Conservation (phyloP, 495 filamentous ascomycete species). For the Xylaria palmicola region DNA sequence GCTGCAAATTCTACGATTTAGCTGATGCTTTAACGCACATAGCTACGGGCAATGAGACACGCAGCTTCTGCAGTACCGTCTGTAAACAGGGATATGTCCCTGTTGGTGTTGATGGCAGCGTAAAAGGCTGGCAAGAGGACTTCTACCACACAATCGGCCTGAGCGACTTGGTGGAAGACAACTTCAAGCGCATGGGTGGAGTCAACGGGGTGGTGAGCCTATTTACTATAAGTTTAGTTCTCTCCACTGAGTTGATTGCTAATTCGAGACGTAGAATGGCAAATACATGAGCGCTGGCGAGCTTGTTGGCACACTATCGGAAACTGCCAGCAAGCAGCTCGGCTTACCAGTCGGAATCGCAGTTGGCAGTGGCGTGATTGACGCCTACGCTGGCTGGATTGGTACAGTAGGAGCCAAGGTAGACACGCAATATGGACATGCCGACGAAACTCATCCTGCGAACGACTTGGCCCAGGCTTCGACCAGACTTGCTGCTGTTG, state of each 20-base stretch:
- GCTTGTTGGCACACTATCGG: slow-evolving; percentile 77
- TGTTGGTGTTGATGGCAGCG: slow-evolving; percentile 92
- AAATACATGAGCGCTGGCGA: slow-evolving; percentile 88
- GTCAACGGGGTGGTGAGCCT: slow-evolving; percentile 87
- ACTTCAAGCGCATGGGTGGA: slow-evolving; percentile 89
- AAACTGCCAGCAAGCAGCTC: slow-evolving; percentile 77
- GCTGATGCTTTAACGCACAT: slow-evolving; percentile 92
- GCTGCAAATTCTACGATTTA: slow-evolving; percentile 95
- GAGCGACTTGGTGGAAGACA: slow-evolving; percentile 73
- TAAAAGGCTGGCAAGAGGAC: slow-evolving; percentile 97
- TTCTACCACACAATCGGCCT: slow-evolving; percentile 84
- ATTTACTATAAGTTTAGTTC: slow-evolving; percentile 30
- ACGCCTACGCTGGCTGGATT: slow-evolving; percentile 98
- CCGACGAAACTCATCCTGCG: slow-evolving; percentile 58
- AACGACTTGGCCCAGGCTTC: slow-evolving; percentile 92
- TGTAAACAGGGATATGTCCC: slow-evolving; percentile 97
- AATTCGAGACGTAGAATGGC: slow-evolving; percentile 65
- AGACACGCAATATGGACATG: slow-evolving; percentile 58
- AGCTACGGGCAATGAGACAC: slow-evolving; percentile 88
- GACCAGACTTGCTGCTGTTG: slow-evolving; percentile 88
- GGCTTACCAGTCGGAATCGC: slow-evolving; percentile 87
- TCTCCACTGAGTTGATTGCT: slow-evolving; percentile 18
- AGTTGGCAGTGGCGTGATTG: slow-evolving; percentile 93
- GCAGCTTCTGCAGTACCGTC: slow-evolving; percentile 89
- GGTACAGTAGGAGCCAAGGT: slow-evolving; percentile 98